phyloP scores from a whole-genome alignment of 2,329 filamentous ascomycete genomes.

The Pseudogymnoascus pannorum region DNA sequence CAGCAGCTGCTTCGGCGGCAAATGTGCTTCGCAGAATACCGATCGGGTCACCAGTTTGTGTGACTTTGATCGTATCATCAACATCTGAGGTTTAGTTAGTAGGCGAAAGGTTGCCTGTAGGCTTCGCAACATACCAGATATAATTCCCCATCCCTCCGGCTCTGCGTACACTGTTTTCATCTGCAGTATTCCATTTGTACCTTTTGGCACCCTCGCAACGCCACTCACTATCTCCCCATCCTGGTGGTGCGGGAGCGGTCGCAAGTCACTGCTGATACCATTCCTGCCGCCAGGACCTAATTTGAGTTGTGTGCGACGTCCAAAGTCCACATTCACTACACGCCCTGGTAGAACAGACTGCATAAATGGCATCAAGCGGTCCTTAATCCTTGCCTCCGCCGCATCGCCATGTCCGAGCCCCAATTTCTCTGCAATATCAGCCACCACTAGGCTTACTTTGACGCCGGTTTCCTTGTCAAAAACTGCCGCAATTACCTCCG shows the following conservation, averaged over 20 bases:
- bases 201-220: constrained; percentile 42
- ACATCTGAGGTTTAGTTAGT: constrained; percentile 51
- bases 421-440: constrained; percentile 61
- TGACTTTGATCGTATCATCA: constrained; percentile 93
- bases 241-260: constrained; percentile 42
- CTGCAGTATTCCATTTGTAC: constrained; percentile 47
- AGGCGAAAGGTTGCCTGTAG: neutral
- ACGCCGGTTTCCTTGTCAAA: constrained; percentile 67
- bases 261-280: constrained; percentile 61
- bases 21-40: constrained; percentile 83
- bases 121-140: constrained; percentile 53
- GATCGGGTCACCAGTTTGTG: constrained; percentile 69
- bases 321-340: constrained; percentile 57
- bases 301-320: constrained; percentile 37
- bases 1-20: constrained; percentile 61
- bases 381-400: constrained; percentile 52
- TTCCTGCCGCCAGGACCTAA: constrained; percentile 65
- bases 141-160: constrained; percentile 73
- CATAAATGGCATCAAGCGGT: constrained; percentile 69
- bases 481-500: constrained; percentile 75
- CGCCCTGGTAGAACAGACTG: constrained; percentile 67
- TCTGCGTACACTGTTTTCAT: constrained; percentile 70
- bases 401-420: constrained; percentile 54
- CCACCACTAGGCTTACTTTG: constrained; percentile 60
- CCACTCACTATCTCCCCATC: constrained; percentile 42